phyloP scores from a whole-genome alignment of 805 yeast species.

The Metschnikowia proteae region DNA sequence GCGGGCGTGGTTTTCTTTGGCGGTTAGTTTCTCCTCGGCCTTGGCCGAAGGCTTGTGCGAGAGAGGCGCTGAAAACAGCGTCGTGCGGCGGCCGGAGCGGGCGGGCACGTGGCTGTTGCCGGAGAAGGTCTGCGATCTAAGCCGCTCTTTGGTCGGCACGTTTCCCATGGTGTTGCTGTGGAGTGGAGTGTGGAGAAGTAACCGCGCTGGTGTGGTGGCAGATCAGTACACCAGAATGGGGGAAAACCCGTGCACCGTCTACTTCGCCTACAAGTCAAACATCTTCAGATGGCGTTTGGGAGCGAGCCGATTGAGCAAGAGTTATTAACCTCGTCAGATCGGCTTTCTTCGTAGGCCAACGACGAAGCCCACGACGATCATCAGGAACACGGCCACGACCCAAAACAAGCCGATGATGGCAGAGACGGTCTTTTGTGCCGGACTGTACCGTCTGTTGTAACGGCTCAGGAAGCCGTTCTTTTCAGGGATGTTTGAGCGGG shows the following conservation, averaged over 20 bases:
- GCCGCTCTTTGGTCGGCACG: slow-evolving; percentile 42
- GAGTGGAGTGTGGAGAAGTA: slow-evolving; percentile 1
- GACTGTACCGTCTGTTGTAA: slow-evolving; percentile 12
- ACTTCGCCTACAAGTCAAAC: too few species aligned
- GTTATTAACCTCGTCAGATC: background rate
- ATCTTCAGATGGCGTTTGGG: too few species aligned
- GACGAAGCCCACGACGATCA: slow-evolving; percentile 40
- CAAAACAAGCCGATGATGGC: slow-evolving; percentile 31
- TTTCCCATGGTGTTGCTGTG: slow-evolving; percentile 33
- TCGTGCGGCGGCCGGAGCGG: slow-evolving; percentile 12
- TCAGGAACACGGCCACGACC: slow-evolving; percentile 31
- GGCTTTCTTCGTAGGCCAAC: slow-evolving; percentile 17
- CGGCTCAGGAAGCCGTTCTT: slow-evolving; percentile 10
- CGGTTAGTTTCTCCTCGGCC: slow-evolving; percentile 49
- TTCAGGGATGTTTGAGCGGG: slow-evolving; percentile 10
- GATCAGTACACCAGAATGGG: too few species aligned
- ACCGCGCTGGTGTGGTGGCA: background rate
- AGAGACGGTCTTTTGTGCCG: slow-evolving; percentile 30
- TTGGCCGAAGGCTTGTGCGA: slow-evolving; percentile 8
- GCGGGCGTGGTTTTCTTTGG: slow-evolving; percentile 48
- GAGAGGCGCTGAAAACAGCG: slow-evolving; percentile 12
- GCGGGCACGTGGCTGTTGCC: background rate
- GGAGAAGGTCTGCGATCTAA: slow-evolving; percentile 21
- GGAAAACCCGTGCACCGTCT: background rate
- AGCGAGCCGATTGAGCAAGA: background rate